A percentile compares a stretch with the other conserved stretches of the same genome.
These are phyloP conservation scores for Solanum chiquidenum DNA, from an alignment of 257 asterid genomes.

Conservation along the genomic window DNA sequence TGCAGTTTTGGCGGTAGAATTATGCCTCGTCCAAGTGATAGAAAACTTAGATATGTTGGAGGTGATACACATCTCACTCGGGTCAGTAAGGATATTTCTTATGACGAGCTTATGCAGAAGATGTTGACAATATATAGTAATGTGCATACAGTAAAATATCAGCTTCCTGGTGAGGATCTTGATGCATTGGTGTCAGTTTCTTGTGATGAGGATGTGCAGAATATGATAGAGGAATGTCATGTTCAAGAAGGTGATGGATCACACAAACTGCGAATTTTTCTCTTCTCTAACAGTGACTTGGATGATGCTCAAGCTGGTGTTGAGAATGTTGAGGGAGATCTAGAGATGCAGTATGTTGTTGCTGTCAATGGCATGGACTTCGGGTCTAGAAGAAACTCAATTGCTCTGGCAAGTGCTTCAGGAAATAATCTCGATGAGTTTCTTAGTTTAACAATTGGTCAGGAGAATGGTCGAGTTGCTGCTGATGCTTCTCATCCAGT, in stretches of 20 bases:
- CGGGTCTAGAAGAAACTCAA: conserved; percentile 62
- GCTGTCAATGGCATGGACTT: conserved; percentile 84
- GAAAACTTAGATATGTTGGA: conserved; percentile 87
- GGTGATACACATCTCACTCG: conserved; percentile 85
- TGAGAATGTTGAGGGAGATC: conserved; percentile 44
- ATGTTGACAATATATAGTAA: conserved; percentile 32
- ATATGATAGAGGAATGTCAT: conserved; percentile 85
- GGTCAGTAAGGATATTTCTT: conserved; percentile 53
- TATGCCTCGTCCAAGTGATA: conserved; percentile 94
- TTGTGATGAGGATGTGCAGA: conserved; percentile 77
- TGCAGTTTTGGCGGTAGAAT: conserved; percentile 91
- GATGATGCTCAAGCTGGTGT: conserved; percentile 59
- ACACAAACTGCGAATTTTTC: conserved; percentile 69
- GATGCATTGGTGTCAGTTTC: conserved; percentile 91
- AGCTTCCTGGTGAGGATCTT: conserved; percentile 99
- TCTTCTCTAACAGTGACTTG: conserved; percentile 46
- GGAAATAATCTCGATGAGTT: conserved; percentile 67
- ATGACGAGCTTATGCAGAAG: conserved; percentile 66
- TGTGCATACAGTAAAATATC: conserved; percentile 64
- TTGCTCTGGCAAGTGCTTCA: conserved; percentile 39
- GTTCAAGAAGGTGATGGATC: conserved; percentile 48
- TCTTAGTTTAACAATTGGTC: conserved; percentile 35
- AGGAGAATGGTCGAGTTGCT: conserved; percentile 32
- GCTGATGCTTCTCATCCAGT: conserved; percentile 22
- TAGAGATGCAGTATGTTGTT: conserved; percentile 68